Evolutionary conservation across 306 rosid genomes (phyloP), one percentile per base, ranked within the genome.

Genomic region (Amphicarpaea edgeworthii): DNA sequence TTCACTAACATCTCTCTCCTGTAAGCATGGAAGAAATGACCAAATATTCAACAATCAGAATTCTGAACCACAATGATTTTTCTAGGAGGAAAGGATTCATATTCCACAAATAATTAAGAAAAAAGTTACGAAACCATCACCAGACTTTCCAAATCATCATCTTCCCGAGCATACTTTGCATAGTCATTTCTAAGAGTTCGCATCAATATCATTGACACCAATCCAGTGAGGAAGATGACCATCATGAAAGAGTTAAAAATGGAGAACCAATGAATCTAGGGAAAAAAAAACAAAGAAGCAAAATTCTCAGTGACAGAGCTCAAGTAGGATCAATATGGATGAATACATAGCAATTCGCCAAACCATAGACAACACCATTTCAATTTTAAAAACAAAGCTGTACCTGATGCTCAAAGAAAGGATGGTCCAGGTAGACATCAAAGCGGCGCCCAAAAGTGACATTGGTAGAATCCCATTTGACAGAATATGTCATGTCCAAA

Each of bases 251-350:
- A 96, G 88, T 96, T 96, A 77, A 92, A 96, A 79, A 92, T 92
- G 70, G 98, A 96, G 97, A 92, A 96, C 99, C 99, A 96, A 77
- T 96, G 99, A 80, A 96, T 92, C 99, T 96, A 91, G 83, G 43
- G n/a, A 43, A 78, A 50, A 75, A 16, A 86, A 38, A 55, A 58
- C 51, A 79, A 41, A 73, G 45, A 63, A 72, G 82, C 40, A 68
- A 61, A 78, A 10, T 77, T 65, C 49, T 85, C 73, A 79, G 64
- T 43, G 61, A 50, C 34, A 69, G 68, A 51, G 4, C 60, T 19
- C 30, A 73, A 23, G 34, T 16, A 38, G 51, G 42, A 72, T 65
- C 66, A 38, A 47, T 46, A 1, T 46, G 41, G 70, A 76, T 76
- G n/a, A 79, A 49, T 69, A 84, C 47, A 55, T 45, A 37, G 46